Percentiles rank a stretch among this genome's conserved stretches.
phyloP scores from a whole-genome alignment of 768 basidiomycete species.

The Symmetrospora coprosmae region DNA sequence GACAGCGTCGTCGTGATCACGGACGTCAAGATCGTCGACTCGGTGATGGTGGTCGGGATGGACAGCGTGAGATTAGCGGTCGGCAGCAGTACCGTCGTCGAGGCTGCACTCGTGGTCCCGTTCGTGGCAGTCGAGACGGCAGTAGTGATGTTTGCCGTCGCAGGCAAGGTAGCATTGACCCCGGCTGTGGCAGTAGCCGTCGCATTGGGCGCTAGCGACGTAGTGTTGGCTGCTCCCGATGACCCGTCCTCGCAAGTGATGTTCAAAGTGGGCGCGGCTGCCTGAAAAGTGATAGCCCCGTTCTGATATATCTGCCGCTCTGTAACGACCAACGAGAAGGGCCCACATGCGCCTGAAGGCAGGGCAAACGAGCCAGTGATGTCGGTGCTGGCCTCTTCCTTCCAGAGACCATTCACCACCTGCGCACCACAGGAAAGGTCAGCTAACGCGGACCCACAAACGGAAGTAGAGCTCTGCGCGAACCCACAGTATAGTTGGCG shows the following conservation, averaged over 20 bases:
- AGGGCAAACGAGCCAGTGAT: conserved; percentile 1
- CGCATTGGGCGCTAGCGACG: not conserved
- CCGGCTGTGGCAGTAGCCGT: not conserved
- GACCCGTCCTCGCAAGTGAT: conserved; percentile 1
- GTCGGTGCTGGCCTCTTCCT: not conserved
- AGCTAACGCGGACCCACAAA: not conserved
- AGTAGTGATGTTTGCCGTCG: not conserved
- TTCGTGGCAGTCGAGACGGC: not conserved
- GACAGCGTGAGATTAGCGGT: not conserved
- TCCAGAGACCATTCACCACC: conserved; percentile 11
- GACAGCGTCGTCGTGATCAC: too few species aligned
- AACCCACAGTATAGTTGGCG: conserved; percentile 8
- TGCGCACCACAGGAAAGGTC: not conserved
- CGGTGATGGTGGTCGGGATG: not conserved
- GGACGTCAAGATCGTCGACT: not conserved
- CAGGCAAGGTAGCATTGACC: not conserved
- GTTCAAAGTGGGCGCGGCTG: conserved; percentile 5
- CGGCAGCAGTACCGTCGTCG: not conserved
- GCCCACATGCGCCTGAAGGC: conserved; percentile 12
- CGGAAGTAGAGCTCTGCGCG: not conserved
- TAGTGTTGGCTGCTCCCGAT: too few species aligned
- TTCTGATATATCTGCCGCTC: conserved; percentile 17
- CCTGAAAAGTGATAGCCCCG: conserved; percentile 8
- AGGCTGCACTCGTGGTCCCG: not conserved
- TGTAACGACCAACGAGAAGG: not conserved